These are phyloP conservation scores for Solidago caesia DNA, from an alignment of 129 eudicot species.

Conservation along the genomic window DNA sequence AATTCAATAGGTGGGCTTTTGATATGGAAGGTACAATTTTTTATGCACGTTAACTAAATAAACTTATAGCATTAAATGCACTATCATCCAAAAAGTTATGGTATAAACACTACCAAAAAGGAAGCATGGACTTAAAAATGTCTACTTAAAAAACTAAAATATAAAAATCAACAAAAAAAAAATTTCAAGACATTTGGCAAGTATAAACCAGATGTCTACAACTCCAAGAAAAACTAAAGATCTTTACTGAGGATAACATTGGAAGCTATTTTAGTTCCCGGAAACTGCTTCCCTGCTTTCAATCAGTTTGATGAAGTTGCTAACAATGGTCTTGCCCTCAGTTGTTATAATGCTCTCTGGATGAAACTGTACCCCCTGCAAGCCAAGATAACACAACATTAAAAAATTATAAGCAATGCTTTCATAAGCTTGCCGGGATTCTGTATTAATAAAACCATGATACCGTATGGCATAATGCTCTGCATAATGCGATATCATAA, in stretches of 20 bases:
- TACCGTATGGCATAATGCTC: neutral
- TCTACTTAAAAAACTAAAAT: conserved; percentile 7
- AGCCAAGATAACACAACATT: neutral
- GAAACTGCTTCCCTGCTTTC: conserved; percentile 58
- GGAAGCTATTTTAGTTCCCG: conserved; percentile 20
- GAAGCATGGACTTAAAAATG: neutral
- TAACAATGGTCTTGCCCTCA: conserved; percentile 69
- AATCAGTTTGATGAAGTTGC: conserved; percentile 65
- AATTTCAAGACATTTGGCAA: too few relatives aligned
- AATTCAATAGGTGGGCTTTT: too few relatives aligned
- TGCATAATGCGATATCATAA: neutral
- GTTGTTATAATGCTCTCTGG: conserved; percentile 89
- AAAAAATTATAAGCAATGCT: neutral
- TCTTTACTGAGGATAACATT: conserved; percentile 12
- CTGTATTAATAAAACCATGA: too few relatives aligned
- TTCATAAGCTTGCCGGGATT: too few relatives aligned
- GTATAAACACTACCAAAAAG: conserved; percentile 5
- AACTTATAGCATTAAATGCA: neutral
- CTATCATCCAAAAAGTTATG: neutral
- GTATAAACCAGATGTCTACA: neutral
- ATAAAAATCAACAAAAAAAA: neutral
- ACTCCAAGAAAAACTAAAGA: neutral
- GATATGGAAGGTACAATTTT: too few relatives aligned
- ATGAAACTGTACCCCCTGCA: conserved; percentile 92
- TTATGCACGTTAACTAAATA: too few relatives aligned